phyloP scores from a whole-genome alignment of 2,329 filamentous ascomycete species.

The Mollisiaceae sp. region DNA sequence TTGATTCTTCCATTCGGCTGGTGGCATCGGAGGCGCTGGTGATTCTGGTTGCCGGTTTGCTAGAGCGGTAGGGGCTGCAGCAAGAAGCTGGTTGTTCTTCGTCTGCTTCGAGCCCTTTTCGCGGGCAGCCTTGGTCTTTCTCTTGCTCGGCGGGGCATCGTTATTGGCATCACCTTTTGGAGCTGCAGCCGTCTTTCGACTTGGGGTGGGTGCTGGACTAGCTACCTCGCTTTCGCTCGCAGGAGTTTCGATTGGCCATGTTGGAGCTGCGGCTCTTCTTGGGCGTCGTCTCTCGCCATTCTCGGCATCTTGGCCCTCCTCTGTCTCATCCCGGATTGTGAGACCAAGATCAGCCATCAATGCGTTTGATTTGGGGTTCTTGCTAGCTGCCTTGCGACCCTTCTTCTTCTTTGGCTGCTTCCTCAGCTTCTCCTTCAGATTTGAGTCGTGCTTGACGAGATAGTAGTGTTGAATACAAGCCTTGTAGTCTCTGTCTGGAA shows the following conservation, averaged over 20 bases:
- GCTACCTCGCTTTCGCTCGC: constrained; percentile 64
- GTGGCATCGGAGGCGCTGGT: constrained; percentile 30
- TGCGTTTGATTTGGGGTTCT: constrained; percentile 66
- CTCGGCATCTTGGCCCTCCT: constrained; percentile 51
- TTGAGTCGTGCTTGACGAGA: constrained; percentile 74
- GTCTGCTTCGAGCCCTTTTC: constrained; percentile 41
- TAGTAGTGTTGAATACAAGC: constrained; percentile 89
- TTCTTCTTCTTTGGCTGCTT: constrained; percentile 58
- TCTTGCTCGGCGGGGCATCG: constrained; percentile 46
- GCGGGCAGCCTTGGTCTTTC: constrained; percentile 39
- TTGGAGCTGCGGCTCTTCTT: constrained; percentile 69
- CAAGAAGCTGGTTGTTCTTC: constrained; percentile 41
- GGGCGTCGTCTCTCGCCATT: constrained; percentile 64
- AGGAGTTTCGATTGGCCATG: constrained; percentile 69
- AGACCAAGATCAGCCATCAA: constrained; percentile 70
- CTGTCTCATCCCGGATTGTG: constrained; percentile 42
- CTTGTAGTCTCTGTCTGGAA: constrained; percentile 73
- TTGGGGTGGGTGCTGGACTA: constrained; percentile 62
- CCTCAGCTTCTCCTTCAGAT: constrained; percentile 78
- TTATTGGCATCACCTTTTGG: constrained; percentile 49
- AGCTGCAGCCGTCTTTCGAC: constrained; percentile 53
- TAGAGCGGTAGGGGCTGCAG: constrained; percentile 35
- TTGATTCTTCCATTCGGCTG: constrained; percentile 32
- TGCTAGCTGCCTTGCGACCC: constrained; percentile 52
- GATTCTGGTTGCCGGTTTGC: constrained; percentile 30